Conservation (phyloP, 148 eudicot genomes). For the Silene conica region DNA sequence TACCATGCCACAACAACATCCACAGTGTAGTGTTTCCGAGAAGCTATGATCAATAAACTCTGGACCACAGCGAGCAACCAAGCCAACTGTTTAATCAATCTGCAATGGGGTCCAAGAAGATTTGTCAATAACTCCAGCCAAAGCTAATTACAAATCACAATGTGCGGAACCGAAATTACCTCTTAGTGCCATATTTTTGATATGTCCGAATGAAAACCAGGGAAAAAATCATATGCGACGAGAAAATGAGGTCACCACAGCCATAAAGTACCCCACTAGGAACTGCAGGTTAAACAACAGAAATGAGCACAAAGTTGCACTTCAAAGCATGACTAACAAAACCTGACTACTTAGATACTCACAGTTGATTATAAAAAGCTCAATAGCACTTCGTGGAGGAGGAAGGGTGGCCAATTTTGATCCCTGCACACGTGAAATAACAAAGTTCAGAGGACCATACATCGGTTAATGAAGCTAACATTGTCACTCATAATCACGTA, state of each 20-base stretch:
- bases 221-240: conserved; percentile 96
- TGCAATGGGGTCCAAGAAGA: conserved; percentile 23
- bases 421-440: conserved; percentile 45
- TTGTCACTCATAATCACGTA: not conserved
- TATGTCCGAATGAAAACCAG: conserved; percentile 87
- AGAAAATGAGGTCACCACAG: conserved; percentile 97
- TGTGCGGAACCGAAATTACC: conserved; percentile 33
- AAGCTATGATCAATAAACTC: conserved; percentile 90
- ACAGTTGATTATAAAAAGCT: conserved; percentile 61
- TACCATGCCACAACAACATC: conserved; percentile 94
- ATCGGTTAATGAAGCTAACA: not conserved
- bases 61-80: conserved; percentile 72
- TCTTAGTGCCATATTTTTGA: conserved; percentile 79
- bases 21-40: conserved; percentile 96
- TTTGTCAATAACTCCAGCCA: not conserved
- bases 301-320: conserved; percentile 15
- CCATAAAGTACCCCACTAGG: conserved; percentile 80
- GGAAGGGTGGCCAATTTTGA: conserved; percentile 78
- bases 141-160: not conserved
- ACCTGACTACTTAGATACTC: conserved; percentile 23
- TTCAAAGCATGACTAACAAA: not conserved
- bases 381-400: conserved; percentile 49
- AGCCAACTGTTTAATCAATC: conserved; percentile 76
- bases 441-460: not conserved
- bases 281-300: conserved; percentile 47